phyloP scores from a whole-genome alignment of 139 green algal genomes.

The Microglena sp. region DNA sequence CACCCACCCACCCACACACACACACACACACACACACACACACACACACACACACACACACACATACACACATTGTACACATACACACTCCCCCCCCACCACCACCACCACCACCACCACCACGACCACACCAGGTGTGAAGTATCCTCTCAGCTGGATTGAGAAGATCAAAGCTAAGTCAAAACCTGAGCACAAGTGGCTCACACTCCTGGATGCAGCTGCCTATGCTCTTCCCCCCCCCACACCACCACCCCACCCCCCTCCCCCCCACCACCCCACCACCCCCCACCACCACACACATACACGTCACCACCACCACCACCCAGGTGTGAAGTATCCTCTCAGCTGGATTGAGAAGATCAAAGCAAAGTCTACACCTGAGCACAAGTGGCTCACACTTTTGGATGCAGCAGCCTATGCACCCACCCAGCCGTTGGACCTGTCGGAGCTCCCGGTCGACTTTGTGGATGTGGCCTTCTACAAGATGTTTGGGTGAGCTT shows the following conservation, averaged over 20 bases:
- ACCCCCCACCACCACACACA: background rate
- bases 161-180: constrained; percentile 35
- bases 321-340: constrained; percentile 53
- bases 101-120: background rate
- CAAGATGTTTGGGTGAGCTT: constrained; percentile 30
- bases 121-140: constrained; percentile 31
- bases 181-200: constrained; percentile 23
- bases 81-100: too few species aligned
- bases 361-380: constrained; percentile 30
- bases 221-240: constrained; percentile 54
- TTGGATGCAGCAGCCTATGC: constrained; percentile 64
- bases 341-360: constrained; percentile 47
- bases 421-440: constrained; percentile 57
- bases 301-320: background rate
- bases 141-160: constrained; percentile 60
- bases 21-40: too few species aligned
- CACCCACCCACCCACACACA: too few species aligned
- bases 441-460: constrained; percentile 40
- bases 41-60: too few species aligned
- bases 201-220: constrained; percentile 55
- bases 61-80: too few species aligned
- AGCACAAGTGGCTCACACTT: constrained; percentile 32
- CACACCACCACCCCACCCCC: too few species aligned
- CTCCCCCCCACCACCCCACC: background rate
- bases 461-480: constrained; percentile 67